These are phyloP conservation scores for Apiotrichum veenhuisii DNA, from an alignment of 1,284 basidiomycete species.

Conservation along the genomic window DNA sequence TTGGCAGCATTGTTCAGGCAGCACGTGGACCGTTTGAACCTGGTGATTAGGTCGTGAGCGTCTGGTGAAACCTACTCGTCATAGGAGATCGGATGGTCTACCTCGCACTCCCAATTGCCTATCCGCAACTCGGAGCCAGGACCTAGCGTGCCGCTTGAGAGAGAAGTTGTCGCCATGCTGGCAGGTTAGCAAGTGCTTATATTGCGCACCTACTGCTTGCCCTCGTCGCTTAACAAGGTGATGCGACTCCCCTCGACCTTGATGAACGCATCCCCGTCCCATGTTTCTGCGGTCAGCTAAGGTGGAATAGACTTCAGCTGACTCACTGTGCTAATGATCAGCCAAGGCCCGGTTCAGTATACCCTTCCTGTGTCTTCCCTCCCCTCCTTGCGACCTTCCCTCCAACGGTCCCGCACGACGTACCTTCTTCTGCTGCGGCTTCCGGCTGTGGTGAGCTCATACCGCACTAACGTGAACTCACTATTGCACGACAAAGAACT, in stretches of 20 bases:
- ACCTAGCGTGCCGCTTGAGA: constrained; percentile 24
- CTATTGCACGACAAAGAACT: constrained; percentile 46
- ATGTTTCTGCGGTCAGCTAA: constrained; percentile 41
- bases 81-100: constrained; percentile 28
- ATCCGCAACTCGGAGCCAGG: constrained; percentile 55
- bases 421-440: constrained; percentile 49
- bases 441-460: constrained; percentile 37
- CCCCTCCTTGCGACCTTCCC: background rate
- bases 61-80: constrained; percentile 29
- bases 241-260: constrained; percentile 57
- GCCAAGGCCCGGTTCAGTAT: constrained; percentile 2
- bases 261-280: constrained; percentile 53
- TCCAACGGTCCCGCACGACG: no score
- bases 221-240: constrained; percentile 52
- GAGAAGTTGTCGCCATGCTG: constrained; percentile 33
- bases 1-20: constrained; percentile 30
- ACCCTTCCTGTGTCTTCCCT: no score
- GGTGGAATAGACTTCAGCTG: background rate
- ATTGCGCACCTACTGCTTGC: constrained; percentile 35
- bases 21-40: constrained; percentile 27
- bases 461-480: constrained; percentile 20
- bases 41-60: constrained; percentile 16
- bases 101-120: constrained; percentile 62
- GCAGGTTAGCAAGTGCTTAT: background rate
- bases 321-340: constrained; percentile 42